phyloP scores from a whole-genome alignment of 106 monocot genomes.

The Ottelia alismoides region DNA sequence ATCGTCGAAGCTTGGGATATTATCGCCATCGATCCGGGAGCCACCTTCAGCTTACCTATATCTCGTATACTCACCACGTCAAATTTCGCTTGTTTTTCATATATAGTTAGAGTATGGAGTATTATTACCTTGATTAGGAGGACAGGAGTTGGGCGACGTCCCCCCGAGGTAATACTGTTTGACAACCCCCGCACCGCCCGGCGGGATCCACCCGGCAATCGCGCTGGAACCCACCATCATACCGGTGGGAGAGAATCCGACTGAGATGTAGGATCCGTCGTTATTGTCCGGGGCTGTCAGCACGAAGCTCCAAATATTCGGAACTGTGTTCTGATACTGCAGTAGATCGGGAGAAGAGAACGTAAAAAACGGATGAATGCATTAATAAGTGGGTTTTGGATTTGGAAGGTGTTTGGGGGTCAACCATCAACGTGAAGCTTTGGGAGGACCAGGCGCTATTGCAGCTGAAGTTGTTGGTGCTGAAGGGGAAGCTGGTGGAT shows the following conservation, averaged over 20 bases:
- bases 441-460: conserved; percentile 5
- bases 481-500: background rate
- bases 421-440: conserved; percentile 13
- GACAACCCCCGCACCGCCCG: conserved; percentile 4
- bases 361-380: background rate
- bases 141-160: background rate
- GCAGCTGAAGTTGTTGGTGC: conserved; percentile 9
- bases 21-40: background rate
- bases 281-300: conserved; percentile 11
- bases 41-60: conserved; percentile 5
- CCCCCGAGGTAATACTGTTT: conserved; percentile 11
- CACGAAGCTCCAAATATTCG: conserved; percentile 14
- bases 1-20: background rate
- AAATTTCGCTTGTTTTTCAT: too few species aligned
- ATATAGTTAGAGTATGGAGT: too few species aligned
- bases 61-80: too few species aligned
- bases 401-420: too few species aligned
- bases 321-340: conserved; percentile 5
- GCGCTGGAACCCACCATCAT: conserved; percentile 9
- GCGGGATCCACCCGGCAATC: conserved; percentile 11
- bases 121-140: too few species aligned
- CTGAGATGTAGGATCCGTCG: conserved; percentile 8
- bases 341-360: too few species aligned
- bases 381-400: too few species aligned
- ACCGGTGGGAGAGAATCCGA: conserved; percentile 13